Evolutionary conservation across 2,329 filamentous ascomycete genomes (phyloP), one percentile per base, ranked within the genome.

Genomic region (Dichotomopilus funicola): DNA sequence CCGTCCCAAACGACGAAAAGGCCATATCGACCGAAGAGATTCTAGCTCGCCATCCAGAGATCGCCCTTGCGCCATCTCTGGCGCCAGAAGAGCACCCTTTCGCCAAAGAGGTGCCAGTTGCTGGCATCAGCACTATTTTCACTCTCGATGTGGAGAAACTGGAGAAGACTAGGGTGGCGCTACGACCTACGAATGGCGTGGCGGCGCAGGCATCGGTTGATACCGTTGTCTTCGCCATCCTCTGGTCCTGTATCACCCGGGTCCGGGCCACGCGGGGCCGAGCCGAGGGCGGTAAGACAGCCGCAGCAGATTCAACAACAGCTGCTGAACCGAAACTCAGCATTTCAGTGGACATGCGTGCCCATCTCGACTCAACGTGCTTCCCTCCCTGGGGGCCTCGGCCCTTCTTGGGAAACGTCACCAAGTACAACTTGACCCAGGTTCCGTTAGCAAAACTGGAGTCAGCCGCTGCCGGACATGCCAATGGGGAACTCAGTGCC

Each of bases 221-320:
- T 44, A 59, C 33, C 33, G 19, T 59, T 5, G 49, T 59, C 35
- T 43, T 40, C 37, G 56, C 49, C 7, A 33, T 43, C 37, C 11
- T 54, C 9, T 59, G 56, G 56, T 52, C 45, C 4, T 53, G 53
- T 44, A 45, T 59, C 19, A 53, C 53, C 13, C 49, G 51, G 12
- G 47, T 49, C 11, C 49, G 56, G 9, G 33, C 43, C 10, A 50
- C 49, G 10, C 46, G 56, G 13, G n/a, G 34, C n/a, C 10, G 38
- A 10, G 13, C 12, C 27, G 38, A 34, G 41, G 8, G 1, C 37
- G 12, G 37, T 12, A 4, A 12, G 2, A 40, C 2, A 12, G 9
- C 2, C 12, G 2, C 8, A 40, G 37, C 8, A 4, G 12, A 40
- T 9, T n/a, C 33, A 6, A 11, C 4, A 47, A n/a, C 2, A 6